Conservation (phyloP, 495 filamentous ascomycete species). For the Neurospora sp. region DNA sequence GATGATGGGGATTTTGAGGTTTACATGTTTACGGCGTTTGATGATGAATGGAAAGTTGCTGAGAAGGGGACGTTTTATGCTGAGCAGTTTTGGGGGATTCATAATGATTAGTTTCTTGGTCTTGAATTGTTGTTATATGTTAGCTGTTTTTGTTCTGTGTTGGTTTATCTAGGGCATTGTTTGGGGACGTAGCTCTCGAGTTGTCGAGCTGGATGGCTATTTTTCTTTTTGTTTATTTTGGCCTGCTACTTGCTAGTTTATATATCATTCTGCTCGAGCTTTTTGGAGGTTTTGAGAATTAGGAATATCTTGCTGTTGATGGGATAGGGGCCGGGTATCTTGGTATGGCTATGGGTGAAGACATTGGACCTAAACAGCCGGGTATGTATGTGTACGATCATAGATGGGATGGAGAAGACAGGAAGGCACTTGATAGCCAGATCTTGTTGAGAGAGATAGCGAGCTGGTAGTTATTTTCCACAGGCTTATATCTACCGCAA, state of each 20-base stretch:
- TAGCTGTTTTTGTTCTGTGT: not conserved
- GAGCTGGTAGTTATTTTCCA: too few relatives aligned
- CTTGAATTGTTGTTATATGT: too few relatives aligned
- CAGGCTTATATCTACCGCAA: not conserved
- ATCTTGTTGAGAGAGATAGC: too few relatives aligned
- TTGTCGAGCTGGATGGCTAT: not conserved
- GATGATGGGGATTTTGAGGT: not conserved
- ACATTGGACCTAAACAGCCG: not conserved
- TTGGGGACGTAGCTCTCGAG: not conserved
- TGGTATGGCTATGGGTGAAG: not conserved
- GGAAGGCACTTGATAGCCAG: not conserved
- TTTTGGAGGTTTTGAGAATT: not conserved
- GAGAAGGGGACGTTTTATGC: slow-evolving; percentile 50
- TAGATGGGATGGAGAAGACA: not conserved
- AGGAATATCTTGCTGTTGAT: not conserved
- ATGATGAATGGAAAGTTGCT: slow-evolving; percentile 72
- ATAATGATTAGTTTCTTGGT: not conserved
- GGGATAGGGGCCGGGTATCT: not conserved
- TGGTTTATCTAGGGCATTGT: not conserved
- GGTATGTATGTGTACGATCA: not conserved
- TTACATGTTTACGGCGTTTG: slow-evolving; percentile 64
- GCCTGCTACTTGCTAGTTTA: not conserved
- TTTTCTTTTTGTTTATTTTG: not conserved
- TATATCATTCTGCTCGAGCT: not conserved
- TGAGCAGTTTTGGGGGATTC: slow-evolving; percentile 66